phyloP scores from a whole-genome alignment of 192 early-diverging fungal species.

The Umbelopsis sp. region DNA sequence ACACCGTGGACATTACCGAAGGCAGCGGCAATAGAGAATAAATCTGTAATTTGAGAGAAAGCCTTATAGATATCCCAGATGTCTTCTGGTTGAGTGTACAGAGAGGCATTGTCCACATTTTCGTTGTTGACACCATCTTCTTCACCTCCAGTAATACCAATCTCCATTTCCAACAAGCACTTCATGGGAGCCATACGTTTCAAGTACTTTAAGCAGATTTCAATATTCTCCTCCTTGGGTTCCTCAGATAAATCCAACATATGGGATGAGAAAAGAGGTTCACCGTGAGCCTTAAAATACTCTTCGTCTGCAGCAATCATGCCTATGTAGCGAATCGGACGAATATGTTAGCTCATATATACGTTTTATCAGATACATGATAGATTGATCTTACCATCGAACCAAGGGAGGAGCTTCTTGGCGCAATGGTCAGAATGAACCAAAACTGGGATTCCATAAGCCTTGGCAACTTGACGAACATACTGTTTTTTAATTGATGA shows the following conservation, averaged over 20 bases:
- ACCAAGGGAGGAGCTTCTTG: slow-evolving; percentile 84
- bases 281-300: slow-evolving; percentile 90
- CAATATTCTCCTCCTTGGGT: slow-evolving; percentile 92
- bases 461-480: slow-evolving; percentile 34
- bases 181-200: slow-evolving; percentile 88
- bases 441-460: slow-evolving; percentile 57
- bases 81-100: slow-evolving; percentile 96
- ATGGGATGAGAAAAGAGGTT: slow-evolving; percentile 95
- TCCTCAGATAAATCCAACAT: slow-evolving; percentile 98
- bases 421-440: slow-evolving; percentile 97
- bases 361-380: neutral
- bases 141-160: slow-evolving; percentile 97
- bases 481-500: slow-evolving; percentile 19
- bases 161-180: slow-evolving; percentile 96
- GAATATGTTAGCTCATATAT: neutral
- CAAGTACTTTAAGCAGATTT: slow-evolving; percentile 87
- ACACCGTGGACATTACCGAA: slow-evolving; percentile 96
- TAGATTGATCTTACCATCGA: neutral
- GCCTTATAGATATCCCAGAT: slow-evolving; percentile 94
- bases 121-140: slow-evolving; percentile 99
- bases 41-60: slow-evolving; percentile 80
- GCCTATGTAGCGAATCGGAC: neutral
- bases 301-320: slow-evolving; percentile 93
- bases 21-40: slow-evolving; percentile 96
- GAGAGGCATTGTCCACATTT: slow-evolving; percentile 82